phyloP scores from a whole-genome alignment of 2,329 filamentous ascomycete species.

The Trichoderma guizhouense region DNA sequence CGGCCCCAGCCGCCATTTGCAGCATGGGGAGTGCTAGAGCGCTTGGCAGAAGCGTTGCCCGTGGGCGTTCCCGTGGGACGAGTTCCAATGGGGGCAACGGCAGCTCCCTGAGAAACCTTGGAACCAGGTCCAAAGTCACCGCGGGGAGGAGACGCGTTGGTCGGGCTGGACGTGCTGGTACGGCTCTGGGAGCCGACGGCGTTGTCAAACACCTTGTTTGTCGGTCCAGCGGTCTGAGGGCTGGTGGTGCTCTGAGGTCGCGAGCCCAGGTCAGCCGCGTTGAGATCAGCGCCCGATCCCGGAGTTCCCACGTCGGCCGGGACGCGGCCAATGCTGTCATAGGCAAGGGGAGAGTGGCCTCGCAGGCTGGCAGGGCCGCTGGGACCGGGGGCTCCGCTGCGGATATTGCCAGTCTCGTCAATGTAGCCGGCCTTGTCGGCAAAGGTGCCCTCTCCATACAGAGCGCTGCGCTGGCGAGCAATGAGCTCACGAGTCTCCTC shows the following conservation, averaged over 20 bases:
- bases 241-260: constrained; percentile 84
- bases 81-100: constrained; percentile 91
- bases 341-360: constrained; percentile 76
- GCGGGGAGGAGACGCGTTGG: constrained; percentile 74
- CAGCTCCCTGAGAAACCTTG: constrained; percentile 54
- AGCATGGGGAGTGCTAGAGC: constrained; percentile 85
- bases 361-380: constrained; percentile 63
- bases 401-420: constrained; percentile 63
- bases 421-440: constrained; percentile 64
- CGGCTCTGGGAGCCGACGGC: constrained; percentile 59
- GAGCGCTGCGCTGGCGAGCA: constrained; percentile 87
- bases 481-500: constrained; percentile 95
- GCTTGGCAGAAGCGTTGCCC: constrained; percentile 57
- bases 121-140: constrained; percentile 49
- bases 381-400: constrained; percentile 63
- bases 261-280: constrained; percentile 51
- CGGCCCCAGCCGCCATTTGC: constrained; percentile 83
- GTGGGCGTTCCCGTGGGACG: constrained; percentile 65
- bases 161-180: constrained; percentile 79
- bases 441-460: constrained; percentile 78
- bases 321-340: constrained; percentile 56
- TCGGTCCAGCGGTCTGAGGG: constrained; percentile 60
- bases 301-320: constrained; percentile 40
- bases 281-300: constrained; percentile 39
- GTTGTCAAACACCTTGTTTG: constrained; percentile 61